Base-by-base conservation (phyloP, 1,284 basidiomycete genomes). In the Leucoagaricus sp. region DNA sequence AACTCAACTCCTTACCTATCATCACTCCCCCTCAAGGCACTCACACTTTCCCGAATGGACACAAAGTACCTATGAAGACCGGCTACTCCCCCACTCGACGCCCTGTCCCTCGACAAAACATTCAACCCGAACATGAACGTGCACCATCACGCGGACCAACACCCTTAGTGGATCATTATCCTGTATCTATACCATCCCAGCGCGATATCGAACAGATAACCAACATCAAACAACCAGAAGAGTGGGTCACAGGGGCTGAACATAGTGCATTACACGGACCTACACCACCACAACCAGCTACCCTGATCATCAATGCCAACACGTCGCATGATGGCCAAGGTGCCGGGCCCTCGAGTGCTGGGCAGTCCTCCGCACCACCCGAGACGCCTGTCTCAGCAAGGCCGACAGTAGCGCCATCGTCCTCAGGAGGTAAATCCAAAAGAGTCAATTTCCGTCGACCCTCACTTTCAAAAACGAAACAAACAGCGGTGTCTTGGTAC, bases 241-340 rank as follows among this genome's bases (percentile, higher is more conserved):
- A 63, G 47, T 74, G 72, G 73, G 71, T 75, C 9, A 72, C 71
- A 40, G 72, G 73, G 8, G 52, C 62, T 29, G 61, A 71, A 53
- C 64, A 68, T 57, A 60, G 60, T 17, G 63, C 68, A 49, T 61
- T 70, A 4, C 60, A 66, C 31, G 63, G 57, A 2, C 59, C 54
- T 17, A 51, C 59, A 19, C 60, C 60, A 3, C 49, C 59, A 10
- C 54, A 55, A n/a, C 12, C 34, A 3, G 17, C 52, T 42, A 26
- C 36, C 8, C 38, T 29, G 21, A 34, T 40, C 23, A 26, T 25
- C 46, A 21, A 46, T 36, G 23, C 19, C n/a, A 28, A 40, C n/a
- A 5, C 49, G n/a, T 48, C 47, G 10, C 28, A 25, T 17, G 29
- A 40, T 31, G 46, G 48, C 31, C 50, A 29, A 31, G 3, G 46